phyloP scores from a whole-genome alignment of 208 protist species.

The Trypanosoma caninum region DNA sequence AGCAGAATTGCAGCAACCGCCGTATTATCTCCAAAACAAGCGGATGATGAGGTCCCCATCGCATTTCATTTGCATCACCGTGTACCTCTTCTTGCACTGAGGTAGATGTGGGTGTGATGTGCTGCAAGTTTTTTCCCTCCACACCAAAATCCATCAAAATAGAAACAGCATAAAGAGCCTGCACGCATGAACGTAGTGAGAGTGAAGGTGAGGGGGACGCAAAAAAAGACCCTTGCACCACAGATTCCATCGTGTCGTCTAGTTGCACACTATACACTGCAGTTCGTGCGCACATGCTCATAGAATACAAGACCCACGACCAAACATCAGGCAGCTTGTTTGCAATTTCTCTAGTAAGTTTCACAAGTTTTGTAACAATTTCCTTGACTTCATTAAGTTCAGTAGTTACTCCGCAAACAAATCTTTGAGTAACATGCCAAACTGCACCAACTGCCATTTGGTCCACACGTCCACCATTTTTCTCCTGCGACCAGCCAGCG shows the following conservation, averaged over 20 bases:
- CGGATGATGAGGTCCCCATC: constrained; percentile 9
- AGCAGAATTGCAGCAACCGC: constrained; percentile 1
- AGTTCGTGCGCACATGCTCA: constrained; percentile 16
- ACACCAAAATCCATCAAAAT: constrained; percentile 5
- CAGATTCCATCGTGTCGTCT: neutral
- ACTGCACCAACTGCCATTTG: constrained; percentile 16
- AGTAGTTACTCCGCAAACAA: neutral
- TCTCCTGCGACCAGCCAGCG: constrained; percentile 1
- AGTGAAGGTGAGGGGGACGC: neutral
- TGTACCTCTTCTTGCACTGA: neutral
- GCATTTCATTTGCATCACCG: neutral
- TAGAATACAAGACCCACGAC: constrained; percentile 23
- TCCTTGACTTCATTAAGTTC: neutral
- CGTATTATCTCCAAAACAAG: constrained; percentile 9
- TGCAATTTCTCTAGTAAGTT: neutral
- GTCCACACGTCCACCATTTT: constrained; percentile 13
- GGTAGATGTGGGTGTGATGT: neutral
- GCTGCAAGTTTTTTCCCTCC: neutral
- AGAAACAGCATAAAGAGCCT: constrained; percentile 23
- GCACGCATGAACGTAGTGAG: constrained; percentile 11
- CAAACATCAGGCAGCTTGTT: neutral
- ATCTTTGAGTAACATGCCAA: constrained; percentile 13
- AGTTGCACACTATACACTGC: neutral
- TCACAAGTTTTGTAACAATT: neutral
- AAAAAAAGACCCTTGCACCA: constrained; percentile 12